phyloP scores from a whole-genome alignment of 2,329 filamentous ascomycete species.

The Phoma sp. region DNA sequence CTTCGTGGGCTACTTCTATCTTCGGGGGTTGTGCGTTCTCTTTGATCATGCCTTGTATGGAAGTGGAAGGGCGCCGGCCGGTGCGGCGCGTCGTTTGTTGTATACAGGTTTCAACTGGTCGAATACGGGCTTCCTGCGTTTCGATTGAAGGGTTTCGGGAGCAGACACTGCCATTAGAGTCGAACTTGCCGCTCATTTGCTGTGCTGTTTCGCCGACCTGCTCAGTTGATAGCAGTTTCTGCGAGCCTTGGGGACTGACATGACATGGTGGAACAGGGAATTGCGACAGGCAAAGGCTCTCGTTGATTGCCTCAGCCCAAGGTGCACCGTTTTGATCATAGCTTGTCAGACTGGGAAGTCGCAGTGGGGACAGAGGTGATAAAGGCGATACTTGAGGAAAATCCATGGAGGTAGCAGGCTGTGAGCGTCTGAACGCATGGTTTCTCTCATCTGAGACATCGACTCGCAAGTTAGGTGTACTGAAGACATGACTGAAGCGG shows the following conservation, averaged over 20 bases:
- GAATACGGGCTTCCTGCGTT: neutral
- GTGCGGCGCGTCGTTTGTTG: conserved; percentile 28
- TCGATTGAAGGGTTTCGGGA: neutral
- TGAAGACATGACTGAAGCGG: conserved; percentile 37
- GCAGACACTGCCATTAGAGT: neutral
- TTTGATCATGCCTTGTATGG: conserved; percentile 13
- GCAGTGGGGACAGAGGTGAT: conserved; percentile 31
- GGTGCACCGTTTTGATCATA: conserved; percentile 31
- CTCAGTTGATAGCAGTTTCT: conserved; percentile 6
- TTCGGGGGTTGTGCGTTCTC: conserved; percentile 13
- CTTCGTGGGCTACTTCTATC: neutral
- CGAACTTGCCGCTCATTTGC: neutral
- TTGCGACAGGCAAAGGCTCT: conserved; percentile 42
- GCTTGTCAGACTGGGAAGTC: conserved; percentile 38
- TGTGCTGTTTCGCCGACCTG: neutral
- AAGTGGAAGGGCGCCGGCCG: conserved; percentile 27
- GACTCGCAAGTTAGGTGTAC: conserved; percentile 40
- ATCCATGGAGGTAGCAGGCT: conserved; percentile 40
- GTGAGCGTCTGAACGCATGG: conserved; percentile 37
- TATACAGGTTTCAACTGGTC: conserved; percentile 25
- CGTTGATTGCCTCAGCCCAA: conserved; percentile 38
- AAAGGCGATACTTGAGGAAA: conserved; percentile 27
- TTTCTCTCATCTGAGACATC: conserved; percentile 23
- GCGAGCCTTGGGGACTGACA: conserved; percentile 20
- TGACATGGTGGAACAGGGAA: conserved; percentile 30